Percentiles rank a stretch among this genome's conserved stretches.
Conservation (phyloP, 768 basidiomycete species). For the Calocera viscosa region DNA sequence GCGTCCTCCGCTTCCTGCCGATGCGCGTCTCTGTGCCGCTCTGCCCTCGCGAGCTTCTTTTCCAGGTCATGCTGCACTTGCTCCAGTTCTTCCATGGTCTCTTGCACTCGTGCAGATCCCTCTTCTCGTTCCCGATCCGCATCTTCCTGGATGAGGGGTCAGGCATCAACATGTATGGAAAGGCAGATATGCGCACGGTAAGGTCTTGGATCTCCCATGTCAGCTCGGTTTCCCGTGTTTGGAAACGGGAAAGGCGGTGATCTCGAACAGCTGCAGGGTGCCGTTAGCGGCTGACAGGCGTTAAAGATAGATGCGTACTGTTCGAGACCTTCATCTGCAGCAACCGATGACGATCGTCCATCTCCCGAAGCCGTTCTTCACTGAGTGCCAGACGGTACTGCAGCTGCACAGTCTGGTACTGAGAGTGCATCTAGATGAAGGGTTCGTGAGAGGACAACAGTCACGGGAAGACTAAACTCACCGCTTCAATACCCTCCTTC, state of each 20-base stretch:
- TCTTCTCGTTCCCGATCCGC: neutral
- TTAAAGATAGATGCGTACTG: neutral
- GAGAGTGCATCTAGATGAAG: neutral
- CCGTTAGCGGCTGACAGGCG: neutral
- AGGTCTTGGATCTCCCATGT: slow-evolving; percentile 4
- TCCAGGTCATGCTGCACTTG: neutral
- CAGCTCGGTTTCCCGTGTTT: neutral
- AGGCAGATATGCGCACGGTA: neutral
- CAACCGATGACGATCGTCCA: neutral
- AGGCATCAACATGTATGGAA: neutral
- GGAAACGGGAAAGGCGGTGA: neutral
- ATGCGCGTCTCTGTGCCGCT: neutral
- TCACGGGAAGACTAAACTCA: neutral
- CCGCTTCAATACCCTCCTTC: neutral
- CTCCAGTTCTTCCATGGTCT: neutral
- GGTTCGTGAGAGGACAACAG: neutral
- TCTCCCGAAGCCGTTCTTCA: neutral
- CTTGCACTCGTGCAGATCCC: neutral
- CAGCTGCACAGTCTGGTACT: neutral
- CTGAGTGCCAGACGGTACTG: neutral
- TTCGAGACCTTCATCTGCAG: neutral
- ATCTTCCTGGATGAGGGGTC: neutral
- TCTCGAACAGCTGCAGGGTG: neutral
- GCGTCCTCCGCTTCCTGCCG: neutral
- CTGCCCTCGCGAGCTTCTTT: neutral